phyloP scores from a whole-genome alignment of 2,329 filamentous ascomycete genomes.

The Mycosphaerella sp. region DNA sequence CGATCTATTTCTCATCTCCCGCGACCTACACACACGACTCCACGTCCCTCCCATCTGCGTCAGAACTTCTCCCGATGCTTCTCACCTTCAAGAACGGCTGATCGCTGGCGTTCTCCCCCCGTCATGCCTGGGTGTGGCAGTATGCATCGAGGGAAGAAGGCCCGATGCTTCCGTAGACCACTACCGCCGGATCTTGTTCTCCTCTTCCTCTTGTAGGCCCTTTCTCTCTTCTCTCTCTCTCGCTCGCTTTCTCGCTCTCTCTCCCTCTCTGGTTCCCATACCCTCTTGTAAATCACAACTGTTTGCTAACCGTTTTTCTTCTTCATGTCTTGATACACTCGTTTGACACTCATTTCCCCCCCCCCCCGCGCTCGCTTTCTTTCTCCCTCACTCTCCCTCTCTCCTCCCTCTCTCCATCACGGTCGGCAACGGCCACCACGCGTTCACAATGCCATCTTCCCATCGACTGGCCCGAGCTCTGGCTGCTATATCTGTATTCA shows the following conservation, averaged over 20 bases:
- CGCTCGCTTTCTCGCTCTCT: not conserved
- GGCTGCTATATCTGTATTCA: constrained; percentile 10
- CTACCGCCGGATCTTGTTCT: not conserved
- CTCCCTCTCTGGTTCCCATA: not conserved
- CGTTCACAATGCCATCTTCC: constrained; percentile 7
- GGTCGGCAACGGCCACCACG: constrained; percentile 2
- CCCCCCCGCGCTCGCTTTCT: not conserved
- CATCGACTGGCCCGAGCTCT: constrained; percentile 12
- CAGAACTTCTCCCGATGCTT: not conserved
- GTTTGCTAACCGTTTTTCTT: not conserved
- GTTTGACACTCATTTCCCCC: not conserved
- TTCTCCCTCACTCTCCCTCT: no score
- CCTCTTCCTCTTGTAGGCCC: not conserved
- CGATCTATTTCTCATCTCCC: not conserved
- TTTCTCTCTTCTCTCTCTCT: not conserved
- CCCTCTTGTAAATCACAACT: not conserved
- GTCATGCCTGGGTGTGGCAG: not conserved
- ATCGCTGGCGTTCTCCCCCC: not conserved
- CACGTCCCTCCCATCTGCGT: not conserved
- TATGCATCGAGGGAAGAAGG: not conserved
- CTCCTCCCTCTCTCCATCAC: not conserved
- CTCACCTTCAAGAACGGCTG: not conserved
- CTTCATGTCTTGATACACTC: constrained; percentile 5
- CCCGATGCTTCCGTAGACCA: not conserved
- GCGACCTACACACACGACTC: not conserved